phyloP scores from a whole-genome alignment of 2,329 filamentous ascomycete species.

The Calycina herbarum region DNA sequence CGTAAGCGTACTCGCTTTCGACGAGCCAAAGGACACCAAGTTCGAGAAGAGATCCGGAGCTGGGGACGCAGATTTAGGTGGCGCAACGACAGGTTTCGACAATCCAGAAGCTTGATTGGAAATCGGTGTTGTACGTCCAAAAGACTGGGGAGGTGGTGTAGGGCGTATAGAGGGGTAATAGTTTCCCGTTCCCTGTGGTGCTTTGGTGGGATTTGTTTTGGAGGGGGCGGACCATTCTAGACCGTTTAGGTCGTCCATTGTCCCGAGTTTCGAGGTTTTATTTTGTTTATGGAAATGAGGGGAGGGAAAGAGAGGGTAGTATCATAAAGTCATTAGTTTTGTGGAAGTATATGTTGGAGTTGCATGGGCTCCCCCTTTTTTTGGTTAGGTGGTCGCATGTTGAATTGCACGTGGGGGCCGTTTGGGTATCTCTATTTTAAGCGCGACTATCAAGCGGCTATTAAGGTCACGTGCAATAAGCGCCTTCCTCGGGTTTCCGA shows the following conservation, averaged over 20 bases:
- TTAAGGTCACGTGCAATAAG: neutral
- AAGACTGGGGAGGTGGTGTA: slow-evolving; percentile 43
- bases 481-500: neutral
- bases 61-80: slow-evolving; percentile 46
- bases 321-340: slow-evolving; percentile 23
- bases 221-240: slow-evolving; percentile 55
- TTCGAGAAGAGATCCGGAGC: slow-evolving; percentile 74
- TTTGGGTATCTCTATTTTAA: slow-evolving; percentile 1
- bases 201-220: slow-evolving; percentile 42
- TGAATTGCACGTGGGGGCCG: slow-evolving; percentile 2
- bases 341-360: slow-evolving; percentile 4
- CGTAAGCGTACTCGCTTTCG: slow-evolving; percentile 66
- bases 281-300: slow-evolving; percentile 5
- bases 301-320: slow-evolving; percentile 19
- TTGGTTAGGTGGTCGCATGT: neutral
- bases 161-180: slow-evolving; percentile 54
- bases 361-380: neutral
- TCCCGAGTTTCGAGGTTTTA: slow-evolving; percentile 16
- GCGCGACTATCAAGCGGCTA: neutral
- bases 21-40: slow-evolving; percentile 63
- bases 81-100: slow-evolving; percentile 36
- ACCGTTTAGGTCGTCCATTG: slow-evolving; percentile 63
- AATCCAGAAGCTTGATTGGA: slow-evolving; percentile 43
- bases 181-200: slow-evolving; percentile 44
- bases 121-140: slow-evolving; percentile 52